Base-by-base conservation (phyloP, 2,329 filamentous ascomycete species). In the Polytolypa hystricis region DNA sequence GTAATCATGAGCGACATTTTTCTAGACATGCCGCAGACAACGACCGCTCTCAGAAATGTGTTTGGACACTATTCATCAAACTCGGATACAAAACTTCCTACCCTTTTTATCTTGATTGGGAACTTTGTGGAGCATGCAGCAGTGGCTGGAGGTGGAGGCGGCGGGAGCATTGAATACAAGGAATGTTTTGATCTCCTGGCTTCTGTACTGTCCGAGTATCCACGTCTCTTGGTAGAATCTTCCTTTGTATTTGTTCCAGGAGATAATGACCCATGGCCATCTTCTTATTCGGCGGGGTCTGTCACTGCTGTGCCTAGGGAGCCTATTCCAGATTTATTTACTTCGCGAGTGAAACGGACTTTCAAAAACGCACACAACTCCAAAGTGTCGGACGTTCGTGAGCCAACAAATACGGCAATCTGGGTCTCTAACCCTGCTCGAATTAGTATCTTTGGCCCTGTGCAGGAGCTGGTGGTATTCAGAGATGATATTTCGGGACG, bases 201-300 rank as follows among this genome's bases (percentile, higher is more conserved):
- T 3, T 77, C 79, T 2, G 72, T 84, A 1, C 70, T 98, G 4
- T 71, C 83, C 5, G 86, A 96, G 47, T 96, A 85, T 52, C 84
- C 85, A 3, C 70, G 73, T 1, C 71, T 98, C 10, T 71, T 96
- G 29, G 79, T 81, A 39, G 73, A 74, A 17, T 80, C 83, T 4
- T 89, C 83, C 0, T 94, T 96, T 56, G 69, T 94, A 20, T 94
- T 98, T 53, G 82, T 96, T 0, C 91, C 91, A 0, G 91, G 91
- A 19, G 89, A 96, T 61, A 93, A 95, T 55, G 91, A 98, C 56
- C 87, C 84, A n/a, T 98, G 91, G 91, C 76, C 81, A 4, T 93
- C 85, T 1, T 74, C 86, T 2, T 94, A 93, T 55, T 64, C 65
- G 20, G 55, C 58, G 26, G 66, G 65, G 16, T 63, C 63, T 32